Base-by-base conservation (phyloP, 2,329 filamentous ascomycete species). In the Penicillium sp. region DNA sequence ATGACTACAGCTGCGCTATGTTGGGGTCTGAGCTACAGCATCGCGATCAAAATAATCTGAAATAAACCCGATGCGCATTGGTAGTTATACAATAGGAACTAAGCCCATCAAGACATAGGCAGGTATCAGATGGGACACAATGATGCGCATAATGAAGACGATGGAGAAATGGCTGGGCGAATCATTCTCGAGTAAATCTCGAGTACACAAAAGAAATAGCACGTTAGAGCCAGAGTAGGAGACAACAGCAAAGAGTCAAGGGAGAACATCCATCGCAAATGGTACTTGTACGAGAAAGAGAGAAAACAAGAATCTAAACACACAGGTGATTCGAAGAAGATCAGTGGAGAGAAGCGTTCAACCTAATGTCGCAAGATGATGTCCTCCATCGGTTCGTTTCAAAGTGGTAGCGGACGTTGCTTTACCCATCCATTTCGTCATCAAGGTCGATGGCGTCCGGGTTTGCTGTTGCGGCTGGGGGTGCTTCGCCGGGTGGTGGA, bases 361-460 rank as follows among this genome's bases (percentile, higher is more conserved):
- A 43, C 32, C 36, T 31, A 35, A 25, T 30, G 33, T 18, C 18
- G 32, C 14, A 22, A 32, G 23, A 26, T 34, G 18, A 14, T 30
- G 15, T 29, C 35, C 20, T 32, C 12, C 16, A 4, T 11, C 10
- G 9, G n/a, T 6, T 27, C 12, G 10, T 6, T 6, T 11, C 5
- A 27, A 32, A 27, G 20, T 8, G 25, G 28, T 12, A 17, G 18
- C 34, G 15, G 18, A 30, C 7, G 12, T 18, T n/a, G 22, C 15
- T 20, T 37, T 57, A 60, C 13, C 64, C 59, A 43, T 64, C 60
- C 61, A 65, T 64, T 31, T 69, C 66, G 37, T 84, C 79, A 59
- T 85, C 81, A 66, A 84, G 80, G 62, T 92, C 84, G 60, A 95
- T 92, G 15, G 85, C 86, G 57, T 95, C 88, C 2, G 88, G 87